Base-by-base conservation (phyloP, 192 early-diverging fungal genomes). In the Coemansia sp. region DNA sequence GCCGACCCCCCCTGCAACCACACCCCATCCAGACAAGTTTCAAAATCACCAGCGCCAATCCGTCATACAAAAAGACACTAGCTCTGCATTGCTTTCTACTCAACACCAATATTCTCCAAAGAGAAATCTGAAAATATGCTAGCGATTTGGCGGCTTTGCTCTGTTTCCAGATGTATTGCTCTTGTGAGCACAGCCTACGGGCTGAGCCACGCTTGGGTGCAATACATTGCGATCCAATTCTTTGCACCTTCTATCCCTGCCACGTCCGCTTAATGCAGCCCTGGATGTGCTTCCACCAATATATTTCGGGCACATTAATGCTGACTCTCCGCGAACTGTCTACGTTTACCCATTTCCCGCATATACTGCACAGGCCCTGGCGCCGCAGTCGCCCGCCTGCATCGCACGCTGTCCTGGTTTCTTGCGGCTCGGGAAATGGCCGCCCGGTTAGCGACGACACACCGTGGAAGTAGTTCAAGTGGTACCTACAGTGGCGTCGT, bases 211-310 rank as follows among this genome's bases (percentile, higher is more conserved):
- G 53, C 53, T 15, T 27, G 53, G 10, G 14, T 32, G 53, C 24
- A 53, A 22, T 22, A 22, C 24, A 22, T 53, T 22, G 21, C 51
- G 3, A 22, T 12, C 21, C 51, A 50, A 22, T 50, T 11, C 24
- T 5, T 11, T 11, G 5, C 23, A 11, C 4, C 9, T 29, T 29
- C 27, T 65, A 35, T n/a, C 32, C 37, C 10, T 60, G 12, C 79
- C 79, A 76, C 7, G 63, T 48, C n/a, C 63, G 64, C 54, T 72
- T 81, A 57, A 63, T 67, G 69, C 82, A 83, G 23, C 64, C 70
- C 41, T 83, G 77, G 32, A 76, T 76, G 48, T 83, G 82, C 56
- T 83, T 83, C 82, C 82, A 83, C 82, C 82, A 83, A 53, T 76
- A 80, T 41, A 83, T 83, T 50, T 83, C 60, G 1, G 77, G 82